Conservation (phyloP, 2,329 filamentous ascomycete genomes). For the Fusarium graminum region DNA sequence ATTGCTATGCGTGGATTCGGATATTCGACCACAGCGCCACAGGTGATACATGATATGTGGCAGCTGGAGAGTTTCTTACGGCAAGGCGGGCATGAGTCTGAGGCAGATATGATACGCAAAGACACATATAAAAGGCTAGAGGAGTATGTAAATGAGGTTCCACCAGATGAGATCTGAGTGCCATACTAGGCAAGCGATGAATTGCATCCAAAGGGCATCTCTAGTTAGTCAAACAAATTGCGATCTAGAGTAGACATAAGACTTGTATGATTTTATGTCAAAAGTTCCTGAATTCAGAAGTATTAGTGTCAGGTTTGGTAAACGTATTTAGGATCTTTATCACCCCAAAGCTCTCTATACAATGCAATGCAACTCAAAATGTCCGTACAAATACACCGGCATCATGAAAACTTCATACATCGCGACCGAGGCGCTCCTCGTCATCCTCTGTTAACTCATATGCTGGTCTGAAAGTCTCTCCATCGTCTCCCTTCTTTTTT, state of each 20-base stretch:
- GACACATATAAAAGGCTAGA: constrained; percentile 22
- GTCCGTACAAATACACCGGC: constrained; percentile 36
- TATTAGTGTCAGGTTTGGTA: background rate
- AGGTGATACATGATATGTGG: constrained; percentile 29
- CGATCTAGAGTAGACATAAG: too few species aligned
- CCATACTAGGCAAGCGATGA: background rate
- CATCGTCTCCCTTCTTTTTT: constrained; percentile 37
- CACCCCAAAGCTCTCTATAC: background rate
- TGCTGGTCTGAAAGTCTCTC: constrained; percentile 73
- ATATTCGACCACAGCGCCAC: constrained; percentile 1
- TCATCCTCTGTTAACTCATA: constrained; percentile 81
- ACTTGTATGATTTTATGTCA: background rate
- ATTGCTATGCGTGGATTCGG: constrained; percentile 28
- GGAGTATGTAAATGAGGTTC: constrained; percentile 11
- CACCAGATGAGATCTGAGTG: constrained; percentile 1
- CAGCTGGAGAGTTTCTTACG: constrained; percentile 15
- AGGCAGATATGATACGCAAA: constrained; percentile 12
- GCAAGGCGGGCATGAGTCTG: background rate
- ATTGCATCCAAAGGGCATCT: background rate
- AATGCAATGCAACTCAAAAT: constrained; percentile 19
- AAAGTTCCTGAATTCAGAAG: background rate
- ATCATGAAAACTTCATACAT: constrained; percentile 57
- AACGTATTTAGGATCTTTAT: background rate
- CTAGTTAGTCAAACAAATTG: too few species aligned
- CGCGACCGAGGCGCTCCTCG: constrained; percentile 82